Conservation (phyloP, 2,329 filamentous ascomycete genomes). For the Claviceps paspali region DNA sequence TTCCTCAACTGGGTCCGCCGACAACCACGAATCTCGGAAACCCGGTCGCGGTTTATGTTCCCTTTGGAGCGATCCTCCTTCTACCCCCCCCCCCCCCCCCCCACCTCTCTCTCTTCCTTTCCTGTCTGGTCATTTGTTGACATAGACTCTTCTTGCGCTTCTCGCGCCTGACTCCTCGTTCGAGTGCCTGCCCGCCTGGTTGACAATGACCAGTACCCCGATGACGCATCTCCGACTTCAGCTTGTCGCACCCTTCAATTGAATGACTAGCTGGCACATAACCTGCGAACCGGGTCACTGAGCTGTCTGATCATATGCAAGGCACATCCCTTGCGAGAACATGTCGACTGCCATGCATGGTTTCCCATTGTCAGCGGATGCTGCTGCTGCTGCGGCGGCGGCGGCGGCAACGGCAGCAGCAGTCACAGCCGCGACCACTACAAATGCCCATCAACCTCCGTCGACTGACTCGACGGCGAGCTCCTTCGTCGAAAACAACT, state of each 20-base stretch:
- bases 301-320: background rate
- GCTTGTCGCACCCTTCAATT: background rate
- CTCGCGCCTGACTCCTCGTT: background rate
- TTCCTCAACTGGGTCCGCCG: background rate
- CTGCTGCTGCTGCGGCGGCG: background rate
- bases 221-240: background rate
- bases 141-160: background rate
- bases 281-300: background rate
- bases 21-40: background rate
- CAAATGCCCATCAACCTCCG: conserved; percentile 2
- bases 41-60: too few species aligned
- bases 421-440: background rate
- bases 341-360: conserved; percentile 7
- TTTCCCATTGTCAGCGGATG: conserved; percentile 4
- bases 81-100: too few species aligned
- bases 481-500: conserved; percentile 5
- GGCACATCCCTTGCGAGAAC: background rate
- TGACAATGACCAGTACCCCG: conserved; percentile 6
- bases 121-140: too few species aligned
- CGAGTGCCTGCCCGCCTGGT: background rate
- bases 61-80: background rate
- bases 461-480: conserved; percentile 3
- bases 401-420: background rate
- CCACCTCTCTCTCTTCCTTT: too few species aligned
- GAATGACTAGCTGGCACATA: background rate